Base-by-base conservation (phyloP, 495 filamentous ascomycete genomes). In the Monascus purpureus region DNA sequence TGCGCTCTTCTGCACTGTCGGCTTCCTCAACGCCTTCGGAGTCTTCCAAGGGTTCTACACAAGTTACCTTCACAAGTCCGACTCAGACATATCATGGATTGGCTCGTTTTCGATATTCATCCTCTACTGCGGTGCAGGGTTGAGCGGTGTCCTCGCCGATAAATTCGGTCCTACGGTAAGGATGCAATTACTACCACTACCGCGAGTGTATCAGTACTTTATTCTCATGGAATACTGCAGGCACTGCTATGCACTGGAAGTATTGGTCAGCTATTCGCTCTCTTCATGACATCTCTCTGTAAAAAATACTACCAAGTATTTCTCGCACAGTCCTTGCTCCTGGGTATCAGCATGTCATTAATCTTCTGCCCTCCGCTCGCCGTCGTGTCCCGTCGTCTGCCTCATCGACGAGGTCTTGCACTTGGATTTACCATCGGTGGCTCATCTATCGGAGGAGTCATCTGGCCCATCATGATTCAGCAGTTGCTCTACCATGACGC, bases 1-100 rank as follows among this genome's bases (percentile, higher is more conserved):
- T 0, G 39, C 41, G n/a, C 5, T 47, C 0, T 77, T 78, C 46
- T 68, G 59, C 33, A 58, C 59, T 3, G 49, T 76, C 2, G 77
- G 77, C 7, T 75, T 73, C 47, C 35, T 70, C 27, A 78, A 78
- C 51, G 61, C 72, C 0, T 76, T 79, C 31, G 76, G 75, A 6
- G 46, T 72, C 9, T 81, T 79, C 38, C 52, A 75, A 38, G 55
- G 67, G 12, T 77, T 78, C 53, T 81, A 78, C 46, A 32, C 56
- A n/a, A 39, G 41, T 2, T 43, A 65, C 25, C 61, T 69, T 26
- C 61, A 53, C 11, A 38, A 67, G 11, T 50, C 63, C 0, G 42
- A 63, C 17, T 72, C 68, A 24, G 49, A 63, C 3, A 59, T 80
- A 15, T 60, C 72, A 28, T 80, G 74, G 75, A 62, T 81, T 9